Conservation (phyloP, 2,329 filamentous ascomycete species). For the Remersonia thermophila region DNA sequence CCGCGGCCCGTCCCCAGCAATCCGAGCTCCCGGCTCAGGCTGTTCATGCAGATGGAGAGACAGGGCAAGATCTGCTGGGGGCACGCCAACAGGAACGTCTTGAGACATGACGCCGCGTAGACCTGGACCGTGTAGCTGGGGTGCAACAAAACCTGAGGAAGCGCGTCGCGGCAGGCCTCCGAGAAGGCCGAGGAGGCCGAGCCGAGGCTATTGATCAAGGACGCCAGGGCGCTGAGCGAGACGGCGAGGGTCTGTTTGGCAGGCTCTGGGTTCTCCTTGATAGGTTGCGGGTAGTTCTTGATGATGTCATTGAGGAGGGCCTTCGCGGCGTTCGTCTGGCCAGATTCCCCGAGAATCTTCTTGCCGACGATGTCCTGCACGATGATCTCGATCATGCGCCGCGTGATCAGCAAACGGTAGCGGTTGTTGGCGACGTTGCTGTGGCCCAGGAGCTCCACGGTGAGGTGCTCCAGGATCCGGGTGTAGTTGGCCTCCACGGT, state of each 20-base stretch:
- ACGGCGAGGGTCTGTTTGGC: constrained; percentile 75
- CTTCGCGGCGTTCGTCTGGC: constrained; percentile 71
- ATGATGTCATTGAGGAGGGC: constrained; percentile 75
- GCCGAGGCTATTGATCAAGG: constrained; percentile 66
- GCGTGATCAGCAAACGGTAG: constrained; percentile 72
- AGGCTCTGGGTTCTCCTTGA: constrained; percentile 80
- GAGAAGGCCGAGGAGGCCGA: constrained; percentile 70
- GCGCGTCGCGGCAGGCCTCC: constrained; percentile 71
- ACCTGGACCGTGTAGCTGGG: constrained; percentile 95
- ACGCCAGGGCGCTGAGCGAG: constrained; percentile 65
- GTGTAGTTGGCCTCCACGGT: constrained; percentile 75
- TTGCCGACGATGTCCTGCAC: constrained; percentile 73
- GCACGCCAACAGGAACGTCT: constrained; percentile 77
- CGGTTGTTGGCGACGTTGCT: constrained; percentile 68
- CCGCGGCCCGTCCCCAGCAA: constrained; percentile 63
- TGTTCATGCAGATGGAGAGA: constrained; percentile 94
- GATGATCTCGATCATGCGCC: constrained; percentile 73
- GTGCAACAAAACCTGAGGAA: constrained; percentile 85
- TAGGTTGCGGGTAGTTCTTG: constrained; percentile 84
- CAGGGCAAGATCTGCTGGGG: constrained; percentile 85
- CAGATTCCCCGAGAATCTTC: constrained; percentile 76
- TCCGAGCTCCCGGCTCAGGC: constrained; percentile 72
- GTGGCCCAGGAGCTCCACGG: constrained; percentile 67
- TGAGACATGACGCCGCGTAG: constrained; percentile 73
- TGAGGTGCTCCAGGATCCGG: constrained; percentile 67